Percentiles rank a stretch among this genome's conserved stretches.
Conservation (phyloP, 2,329 filamentous ascomycete genomes). For the Cercospora citrullina region DNA sequence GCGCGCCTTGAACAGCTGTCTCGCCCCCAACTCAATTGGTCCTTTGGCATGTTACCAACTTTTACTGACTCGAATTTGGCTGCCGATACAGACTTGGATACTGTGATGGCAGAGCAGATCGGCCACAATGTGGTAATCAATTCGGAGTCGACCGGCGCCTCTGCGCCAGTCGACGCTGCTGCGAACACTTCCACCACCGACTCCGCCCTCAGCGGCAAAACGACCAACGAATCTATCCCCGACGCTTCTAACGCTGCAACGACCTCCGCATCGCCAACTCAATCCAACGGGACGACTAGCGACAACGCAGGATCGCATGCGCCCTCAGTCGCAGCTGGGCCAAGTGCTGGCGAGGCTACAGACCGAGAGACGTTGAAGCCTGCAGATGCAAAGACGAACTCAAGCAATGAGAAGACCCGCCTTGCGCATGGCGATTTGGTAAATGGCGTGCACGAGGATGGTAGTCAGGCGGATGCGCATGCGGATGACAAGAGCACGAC, state of each 20-base stretch:
- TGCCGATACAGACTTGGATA: conserved; percentile 30
- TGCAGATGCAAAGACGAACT: background rate
- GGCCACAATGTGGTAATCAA: conserved; percentile 71
- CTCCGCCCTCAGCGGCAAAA: conserved; percentile 53
- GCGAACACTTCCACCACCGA: conserved; percentile 56
- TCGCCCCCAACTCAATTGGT: background rate
- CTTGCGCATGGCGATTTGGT: conserved; percentile 17
- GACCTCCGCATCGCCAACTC: conserved; percentile 25
- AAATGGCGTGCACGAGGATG: conserved; percentile 38
- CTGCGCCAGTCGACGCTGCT: conserved; percentile 63
- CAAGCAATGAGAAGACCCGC: conserved; percentile 17
- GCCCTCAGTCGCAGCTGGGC: conserved; percentile 31
- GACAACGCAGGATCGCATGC: conserved; percentile 17
- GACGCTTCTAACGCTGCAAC: conserved; percentile 43
- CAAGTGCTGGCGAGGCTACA: conserved; percentile 38
- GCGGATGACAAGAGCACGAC: conserved; percentile 59
- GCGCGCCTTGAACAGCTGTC: background rate
- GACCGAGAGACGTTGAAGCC: conserved; percentile 17
- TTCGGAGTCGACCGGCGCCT: conserved; percentile 65
- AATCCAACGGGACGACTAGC: conserved; percentile 11
- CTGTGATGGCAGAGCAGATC: conserved; percentile 73
- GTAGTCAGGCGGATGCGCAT: conserved; percentile 42
- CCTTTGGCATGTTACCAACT: conserved; percentile 7
- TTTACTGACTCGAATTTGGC: conserved; percentile 23
- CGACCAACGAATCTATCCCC: conserved; percentile 34